Conservation (phyloP, 2,329 filamentous ascomycete genomes). For the Aureobasidium sp. region DNA sequence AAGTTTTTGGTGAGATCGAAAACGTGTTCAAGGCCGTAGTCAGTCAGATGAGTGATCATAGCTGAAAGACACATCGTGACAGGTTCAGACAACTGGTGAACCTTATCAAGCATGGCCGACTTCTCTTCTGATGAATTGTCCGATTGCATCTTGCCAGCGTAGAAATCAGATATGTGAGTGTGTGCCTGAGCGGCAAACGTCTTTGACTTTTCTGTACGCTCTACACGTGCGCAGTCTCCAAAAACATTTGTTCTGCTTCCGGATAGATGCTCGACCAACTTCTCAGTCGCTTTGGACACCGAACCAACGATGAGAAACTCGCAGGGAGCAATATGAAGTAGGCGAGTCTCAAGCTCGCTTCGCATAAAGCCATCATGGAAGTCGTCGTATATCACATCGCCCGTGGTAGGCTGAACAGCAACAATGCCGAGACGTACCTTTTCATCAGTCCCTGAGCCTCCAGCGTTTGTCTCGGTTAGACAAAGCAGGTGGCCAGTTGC, state of each 20-base stretch:
- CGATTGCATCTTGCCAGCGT: constrained; percentile 72
- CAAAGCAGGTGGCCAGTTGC: constrained; percentile 88
- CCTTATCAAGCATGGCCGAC: constrained; percentile 68
- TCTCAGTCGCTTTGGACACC: constrained; percentile 83
- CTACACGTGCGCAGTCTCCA: constrained; percentile 79
- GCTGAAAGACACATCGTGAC: constrained; percentile 89
- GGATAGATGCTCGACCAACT: constrained; percentile 81
- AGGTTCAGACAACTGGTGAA: constrained; percentile 72
- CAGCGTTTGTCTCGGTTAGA: constrained; percentile 75
- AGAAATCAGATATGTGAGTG: constrained; percentile 87
- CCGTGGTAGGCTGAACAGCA: constrained; percentile 90
- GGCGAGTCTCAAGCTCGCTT: constrained; percentile 87
- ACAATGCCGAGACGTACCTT: constrained; percentile 87
- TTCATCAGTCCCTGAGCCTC: constrained; percentile 78
- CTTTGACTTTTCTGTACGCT: constrained; percentile 65
- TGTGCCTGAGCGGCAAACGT: constrained; percentile 77
- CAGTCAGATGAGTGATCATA: constrained; percentile 88
- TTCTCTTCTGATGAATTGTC: constrained; percentile 27
- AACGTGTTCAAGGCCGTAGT: constrained; percentile 90
- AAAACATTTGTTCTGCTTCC: constrained; percentile 85
- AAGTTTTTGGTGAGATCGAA: constrained; percentile 97
- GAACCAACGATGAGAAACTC: constrained; percentile 91
- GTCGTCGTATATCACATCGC: constrained; percentile 89
- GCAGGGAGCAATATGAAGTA: constrained; percentile 90
- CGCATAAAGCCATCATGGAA: constrained; percentile 99